These are phyloP conservation scores for Trichosporon inkin DNA, from an alignment of 1,284 basidiomycete species.

Conservation along the genomic window DNA sequence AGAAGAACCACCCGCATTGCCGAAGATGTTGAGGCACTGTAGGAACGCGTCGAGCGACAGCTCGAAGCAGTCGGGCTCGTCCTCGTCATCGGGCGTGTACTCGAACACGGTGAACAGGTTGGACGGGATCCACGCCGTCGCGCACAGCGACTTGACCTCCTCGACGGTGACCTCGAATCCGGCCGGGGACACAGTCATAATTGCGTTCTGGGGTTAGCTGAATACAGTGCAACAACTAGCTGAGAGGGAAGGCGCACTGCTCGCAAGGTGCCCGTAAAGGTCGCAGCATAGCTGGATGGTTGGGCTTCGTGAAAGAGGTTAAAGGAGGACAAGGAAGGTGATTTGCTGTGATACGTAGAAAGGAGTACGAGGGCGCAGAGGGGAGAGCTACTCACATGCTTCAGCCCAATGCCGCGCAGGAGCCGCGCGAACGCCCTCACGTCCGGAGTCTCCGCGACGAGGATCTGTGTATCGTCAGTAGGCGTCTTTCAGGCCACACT, in stretches of 20 bases:
- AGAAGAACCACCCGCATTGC: conserved; percentile 58
- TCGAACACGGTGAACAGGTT: conserved; percentile 72
- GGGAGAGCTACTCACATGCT: conserved; percentile 56
- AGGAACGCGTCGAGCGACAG: conserved; percentile 74
- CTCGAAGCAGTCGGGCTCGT: conserved; percentile 62
- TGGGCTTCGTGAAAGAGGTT: no score
- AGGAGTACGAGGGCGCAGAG: background rate
- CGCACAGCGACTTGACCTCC: conserved; percentile 72
- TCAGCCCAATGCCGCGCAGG: conserved; percentile 71
- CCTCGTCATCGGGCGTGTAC: conserved; percentile 49
- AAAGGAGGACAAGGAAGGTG: no score
- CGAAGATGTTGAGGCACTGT: conserved; percentile 88
- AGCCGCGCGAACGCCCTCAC: conserved; percentile 69
- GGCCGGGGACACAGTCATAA: conserved; percentile 62
- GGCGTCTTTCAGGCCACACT: background rate
- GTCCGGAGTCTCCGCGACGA: conserved; percentile 70
- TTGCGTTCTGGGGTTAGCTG: conserved; percentile 61
- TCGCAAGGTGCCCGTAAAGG: background rate
- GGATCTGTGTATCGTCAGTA: conserved; percentile 57
- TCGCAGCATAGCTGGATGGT: no score
- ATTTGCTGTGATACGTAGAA: no score
- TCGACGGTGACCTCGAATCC: conserved; percentile 84
- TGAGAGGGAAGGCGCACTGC: background rate
- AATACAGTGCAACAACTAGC: background rate
- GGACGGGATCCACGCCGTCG: conserved; percentile 76